phyloP scores from a whole-genome alignment of 139 green algal genomes.

The Asterochloris sp. region DNA sequence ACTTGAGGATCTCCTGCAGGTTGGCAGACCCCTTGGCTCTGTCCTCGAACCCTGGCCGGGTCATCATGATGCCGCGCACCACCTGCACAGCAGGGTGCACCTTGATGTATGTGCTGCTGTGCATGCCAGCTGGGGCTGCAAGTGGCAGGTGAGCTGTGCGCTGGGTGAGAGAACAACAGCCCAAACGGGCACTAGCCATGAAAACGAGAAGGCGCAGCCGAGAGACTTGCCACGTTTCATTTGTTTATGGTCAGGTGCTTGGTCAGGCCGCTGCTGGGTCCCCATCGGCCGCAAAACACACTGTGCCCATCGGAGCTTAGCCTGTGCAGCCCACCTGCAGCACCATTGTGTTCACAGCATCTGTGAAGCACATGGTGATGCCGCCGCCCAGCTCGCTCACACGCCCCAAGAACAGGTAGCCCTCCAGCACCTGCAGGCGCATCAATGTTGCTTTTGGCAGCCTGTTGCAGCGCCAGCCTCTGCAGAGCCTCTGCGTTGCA shows the following conservation, averaged over 20 bases:
- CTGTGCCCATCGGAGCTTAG: no score
- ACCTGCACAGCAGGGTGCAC: conserved; percentile 9
- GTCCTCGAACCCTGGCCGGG: conserved; percentile 26
- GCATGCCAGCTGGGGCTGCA: conserved; percentile 5
- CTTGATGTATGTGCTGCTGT: background rate
- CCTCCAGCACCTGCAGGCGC: conserved; percentile 29
- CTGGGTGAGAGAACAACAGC: no score
- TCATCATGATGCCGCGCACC: conserved; percentile 29
- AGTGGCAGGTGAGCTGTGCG: background rate
- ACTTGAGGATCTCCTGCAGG: conserved; percentile 34
- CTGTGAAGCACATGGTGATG: conserved; percentile 4
- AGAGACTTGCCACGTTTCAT: no score
- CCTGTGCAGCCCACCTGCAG: background rate
- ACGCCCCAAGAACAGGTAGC: conserved; percentile 37
- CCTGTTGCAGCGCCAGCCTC: no score
- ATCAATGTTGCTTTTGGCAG: no score
- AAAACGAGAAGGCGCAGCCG: no score
- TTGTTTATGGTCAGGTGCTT: no score
- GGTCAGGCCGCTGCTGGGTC: no score
- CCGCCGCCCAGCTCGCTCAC: conserved; percentile 9
- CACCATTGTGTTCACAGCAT: background rate
- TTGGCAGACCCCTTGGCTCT: conserved; percentile 3
- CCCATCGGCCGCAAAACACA: no score
- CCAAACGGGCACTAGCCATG: no score
- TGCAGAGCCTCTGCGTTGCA: no score